Evolutionary conservation across 2,329 filamentous ascomycete genomes (phyloP).

Genomic region (Bipolaris bicolor): DNA sequence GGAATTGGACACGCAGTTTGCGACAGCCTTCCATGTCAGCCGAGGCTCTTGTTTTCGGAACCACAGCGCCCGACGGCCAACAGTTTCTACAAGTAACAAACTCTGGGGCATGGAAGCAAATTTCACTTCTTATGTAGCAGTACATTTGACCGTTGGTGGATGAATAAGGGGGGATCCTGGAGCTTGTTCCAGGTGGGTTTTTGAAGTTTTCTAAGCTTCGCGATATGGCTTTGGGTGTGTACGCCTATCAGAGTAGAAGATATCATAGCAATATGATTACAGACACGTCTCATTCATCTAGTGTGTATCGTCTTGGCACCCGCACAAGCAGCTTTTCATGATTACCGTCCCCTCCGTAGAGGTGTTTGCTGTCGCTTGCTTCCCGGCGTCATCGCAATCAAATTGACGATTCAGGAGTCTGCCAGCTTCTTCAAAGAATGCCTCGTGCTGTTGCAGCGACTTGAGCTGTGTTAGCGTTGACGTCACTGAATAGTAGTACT

Average conservation of each 20-base stretch:
- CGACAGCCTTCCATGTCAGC: constrained; percentile 11
- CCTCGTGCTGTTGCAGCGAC: too few species aligned
- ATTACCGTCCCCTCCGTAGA: neutral
- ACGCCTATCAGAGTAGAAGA: constrained; percentile 12
- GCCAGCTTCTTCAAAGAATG: too few species aligned
- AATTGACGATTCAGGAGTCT: too few species aligned
- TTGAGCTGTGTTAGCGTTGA: too few species aligned
- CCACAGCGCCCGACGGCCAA: constrained; percentile 10
- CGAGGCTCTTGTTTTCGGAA: constrained; percentile 5
- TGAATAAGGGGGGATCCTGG: constrained; percentile 2
- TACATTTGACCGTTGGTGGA: constrained; percentile 13
- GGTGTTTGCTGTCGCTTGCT: neutral
- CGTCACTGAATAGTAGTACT: too few species aligned
- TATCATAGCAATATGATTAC: constrained; percentile 17
- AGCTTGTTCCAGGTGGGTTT: constrained; percentile 1
- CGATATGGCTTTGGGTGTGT: constrained; percentile 14
- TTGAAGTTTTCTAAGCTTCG: neutral
- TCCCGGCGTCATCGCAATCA: too few species aligned
- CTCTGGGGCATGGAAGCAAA: neutral
- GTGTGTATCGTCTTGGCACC: neutral
- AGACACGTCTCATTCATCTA: neutral
- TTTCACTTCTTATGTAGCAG: constrained; percentile 32
- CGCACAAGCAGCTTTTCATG: neutral
- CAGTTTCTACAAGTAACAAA: constrained; percentile 8
- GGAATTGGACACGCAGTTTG: constrained; percentile 27